phyloP scores from a whole-genome alignment of 169 alveolate genomes.

The Plasmodium inui region DNA sequence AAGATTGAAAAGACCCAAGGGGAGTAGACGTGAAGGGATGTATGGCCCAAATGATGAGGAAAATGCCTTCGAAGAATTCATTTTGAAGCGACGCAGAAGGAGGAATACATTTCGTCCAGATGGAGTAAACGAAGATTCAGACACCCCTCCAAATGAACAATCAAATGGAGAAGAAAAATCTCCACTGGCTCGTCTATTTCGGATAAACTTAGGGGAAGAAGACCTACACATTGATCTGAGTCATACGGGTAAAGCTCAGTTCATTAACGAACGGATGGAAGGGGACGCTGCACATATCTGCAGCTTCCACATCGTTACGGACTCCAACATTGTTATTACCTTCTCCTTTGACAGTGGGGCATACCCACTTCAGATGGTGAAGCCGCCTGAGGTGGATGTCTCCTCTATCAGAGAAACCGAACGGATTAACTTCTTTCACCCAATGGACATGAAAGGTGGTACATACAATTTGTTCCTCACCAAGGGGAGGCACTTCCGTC shows the following conservation, averaged over 20 bases:
- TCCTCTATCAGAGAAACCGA: not conserved
- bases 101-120: not conserved
- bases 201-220: not conserved
- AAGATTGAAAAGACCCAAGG: not conserved
- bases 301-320: slow-evolving; percentile 17
- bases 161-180: not conserved
- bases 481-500: not conserved
- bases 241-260: not conserved
- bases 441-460: not conserved
- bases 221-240: not conserved
- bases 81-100: not conserved
- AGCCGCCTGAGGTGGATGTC: not conserved
- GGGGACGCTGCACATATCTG: not conserved
- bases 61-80: not conserved
- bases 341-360: slow-evolving; percentile 8
- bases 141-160: not conserved
- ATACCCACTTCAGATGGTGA: slow-evolving; percentile 1
- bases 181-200: not conserved
- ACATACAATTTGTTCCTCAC: slow-evolving; percentile 17
- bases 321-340: not conserved
- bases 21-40: not conserved
- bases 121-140: not conserved
- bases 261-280: slow-evolving; percentile 35
- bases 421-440: slow-evolving; percentile 22
- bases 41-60: not conserved